Percentiles rank a stretch among this genome's conserved stretches.
phyloP scores from a whole-genome alignment of 148 eudicot species.

The Rhododendron vialii region DNA sequence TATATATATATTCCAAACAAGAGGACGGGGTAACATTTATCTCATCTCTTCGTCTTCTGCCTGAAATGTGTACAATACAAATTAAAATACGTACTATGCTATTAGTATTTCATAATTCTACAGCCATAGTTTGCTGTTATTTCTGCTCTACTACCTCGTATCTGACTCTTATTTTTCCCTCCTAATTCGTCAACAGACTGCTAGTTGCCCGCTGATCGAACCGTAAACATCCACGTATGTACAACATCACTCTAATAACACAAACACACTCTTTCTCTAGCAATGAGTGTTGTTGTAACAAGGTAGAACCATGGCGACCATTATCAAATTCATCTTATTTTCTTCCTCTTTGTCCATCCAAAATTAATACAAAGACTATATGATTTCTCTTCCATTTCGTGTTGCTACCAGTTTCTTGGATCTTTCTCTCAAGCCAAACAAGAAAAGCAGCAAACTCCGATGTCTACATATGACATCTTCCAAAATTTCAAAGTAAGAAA shows the following conservation, averaged over 20 bases:
- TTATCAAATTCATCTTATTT: not conserved
- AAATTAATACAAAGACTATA: not conserved
- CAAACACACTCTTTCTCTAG: not conserved
- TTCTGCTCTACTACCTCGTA: not conserved
- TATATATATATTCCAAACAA: too few relatives aligned
- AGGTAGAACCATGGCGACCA: not conserved
- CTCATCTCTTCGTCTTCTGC: too few relatives aligned
- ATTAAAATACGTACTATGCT: too few relatives aligned
- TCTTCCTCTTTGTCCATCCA: not conserved
- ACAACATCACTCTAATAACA: not conserved
- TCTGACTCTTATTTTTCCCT: not conserved
- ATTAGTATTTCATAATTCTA: too few relatives aligned
- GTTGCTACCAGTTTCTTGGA: not conserved
- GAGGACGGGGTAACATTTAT: too few relatives aligned
- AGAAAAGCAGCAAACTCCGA: constrained; percentile 7
- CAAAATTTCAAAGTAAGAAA: not conserved
- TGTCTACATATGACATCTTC: not conserved
- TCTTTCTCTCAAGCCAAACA: constrained; percentile 5
- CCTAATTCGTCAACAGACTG: not conserved
- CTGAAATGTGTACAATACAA: too few relatives aligned
- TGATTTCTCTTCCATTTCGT: not conserved
- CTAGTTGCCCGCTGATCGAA: not conserved
- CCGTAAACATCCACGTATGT: not conserved
- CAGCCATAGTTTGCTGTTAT: not conserved
- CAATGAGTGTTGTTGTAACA: not conserved